These are phyloP conservation scores for Coniochaeta sp. DNA, from an alignment of 2,329 filamentous ascomycete species.

Conservation along the genomic window DNA sequence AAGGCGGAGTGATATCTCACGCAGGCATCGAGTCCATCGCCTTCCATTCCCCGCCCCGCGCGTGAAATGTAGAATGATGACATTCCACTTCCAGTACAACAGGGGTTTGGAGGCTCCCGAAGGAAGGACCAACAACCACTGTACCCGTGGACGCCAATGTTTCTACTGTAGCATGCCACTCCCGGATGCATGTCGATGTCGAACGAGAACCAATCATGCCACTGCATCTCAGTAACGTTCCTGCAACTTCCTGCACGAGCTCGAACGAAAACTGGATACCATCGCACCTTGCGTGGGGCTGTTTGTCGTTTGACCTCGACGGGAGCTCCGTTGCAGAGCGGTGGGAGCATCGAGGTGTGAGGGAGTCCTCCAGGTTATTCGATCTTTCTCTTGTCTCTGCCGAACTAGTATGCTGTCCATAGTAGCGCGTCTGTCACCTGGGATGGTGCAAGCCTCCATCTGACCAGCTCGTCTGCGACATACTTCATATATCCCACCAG, in stretches of 20 bases:
- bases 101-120: neutral
- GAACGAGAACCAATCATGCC: neutral
- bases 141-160: neutral
- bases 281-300: neutral
- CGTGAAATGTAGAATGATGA: neutral
- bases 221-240: neutral
- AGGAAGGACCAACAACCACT: neutral
- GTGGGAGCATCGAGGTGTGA: neutral
- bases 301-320: neutral
- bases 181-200: neutral
- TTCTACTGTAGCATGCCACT: neutral
- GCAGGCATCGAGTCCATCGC: too few species aligned
- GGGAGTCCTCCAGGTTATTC: neutral
- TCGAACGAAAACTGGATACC: neutral
- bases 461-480: neutral
- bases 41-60: neutral
- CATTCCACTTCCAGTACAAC: neutral
- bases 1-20: neutral
- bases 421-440: neutral
- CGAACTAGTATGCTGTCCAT: neutral
- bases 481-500: neutral
- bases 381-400: neutral
- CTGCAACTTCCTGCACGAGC: too few species aligned
- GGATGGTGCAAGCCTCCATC: neutral
- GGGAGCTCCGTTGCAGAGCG: neutral